phyloP scores from a whole-genome alignment of 257 asterid genomes.

The Fraxinus cuspidata region DNA sequence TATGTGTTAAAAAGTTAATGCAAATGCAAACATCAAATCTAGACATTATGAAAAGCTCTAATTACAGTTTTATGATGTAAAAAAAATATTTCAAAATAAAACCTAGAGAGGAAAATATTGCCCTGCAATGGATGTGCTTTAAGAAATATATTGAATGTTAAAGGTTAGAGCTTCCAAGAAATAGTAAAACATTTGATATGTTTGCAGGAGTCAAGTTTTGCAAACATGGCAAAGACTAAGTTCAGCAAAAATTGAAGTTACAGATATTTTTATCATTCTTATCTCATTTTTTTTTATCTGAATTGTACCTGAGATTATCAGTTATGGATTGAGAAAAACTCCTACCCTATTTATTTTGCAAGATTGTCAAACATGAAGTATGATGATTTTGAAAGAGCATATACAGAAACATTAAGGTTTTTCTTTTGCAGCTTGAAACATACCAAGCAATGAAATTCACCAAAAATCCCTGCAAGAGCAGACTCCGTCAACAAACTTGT shows the following conservation, averaged over 20 bases:
- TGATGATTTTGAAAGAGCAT: too few relatives aligned
- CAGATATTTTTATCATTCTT: conserved; percentile 49
- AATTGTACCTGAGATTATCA: background rate
- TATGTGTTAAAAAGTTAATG: too few relatives aligned
- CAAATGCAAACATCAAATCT: too few relatives aligned
- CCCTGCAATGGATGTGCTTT: background rate
- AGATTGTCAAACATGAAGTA: too few relatives aligned
- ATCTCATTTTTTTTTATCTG: background rate
- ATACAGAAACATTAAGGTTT: too few relatives aligned
- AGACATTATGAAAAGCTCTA: too few relatives aligned
- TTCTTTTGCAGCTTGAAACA: background rate
- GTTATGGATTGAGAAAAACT: too few relatives aligned
- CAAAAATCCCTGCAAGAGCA: conserved; percentile 77
- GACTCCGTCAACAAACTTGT: conserved; percentile 55
- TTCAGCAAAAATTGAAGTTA: conserved; percentile 75
- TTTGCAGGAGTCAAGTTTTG: conserved; percentile 71
- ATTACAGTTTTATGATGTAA: too few relatives aligned
- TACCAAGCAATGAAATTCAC: conserved; percentile 35
- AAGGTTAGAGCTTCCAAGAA: background rate
- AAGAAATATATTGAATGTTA: background rate
- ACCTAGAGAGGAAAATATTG: too few relatives aligned
- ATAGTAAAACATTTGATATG: background rate
- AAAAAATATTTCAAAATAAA: too few relatives aligned
- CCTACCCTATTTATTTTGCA: too few relatives aligned
- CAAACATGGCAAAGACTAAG: conserved; percentile 62